Conservation (phyloP, 306 rosid genomes). For the Fragaria iinumae region DNA sequence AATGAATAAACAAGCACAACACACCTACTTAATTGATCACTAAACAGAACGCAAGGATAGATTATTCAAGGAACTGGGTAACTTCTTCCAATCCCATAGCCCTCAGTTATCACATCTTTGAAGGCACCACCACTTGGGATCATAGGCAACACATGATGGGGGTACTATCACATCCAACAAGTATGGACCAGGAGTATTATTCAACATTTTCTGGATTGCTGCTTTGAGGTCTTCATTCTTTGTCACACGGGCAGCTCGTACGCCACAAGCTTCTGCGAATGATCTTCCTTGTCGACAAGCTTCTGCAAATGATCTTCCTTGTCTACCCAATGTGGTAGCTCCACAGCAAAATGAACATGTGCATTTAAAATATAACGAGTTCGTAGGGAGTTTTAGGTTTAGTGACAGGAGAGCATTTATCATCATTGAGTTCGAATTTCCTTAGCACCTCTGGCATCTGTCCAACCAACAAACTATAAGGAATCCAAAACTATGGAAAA, state of each 20-base stretch:
- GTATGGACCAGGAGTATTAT: conserved; percentile 87
- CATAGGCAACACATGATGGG: conserved; percentile 94
- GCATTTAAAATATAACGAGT: neutral
- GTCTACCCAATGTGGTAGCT: neutral
- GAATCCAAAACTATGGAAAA: conserved; percentile 27
- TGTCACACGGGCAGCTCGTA: conserved; percentile 69
- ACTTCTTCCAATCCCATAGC: conserved; percentile 70
- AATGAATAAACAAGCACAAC: no score
- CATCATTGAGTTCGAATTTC: neutral
- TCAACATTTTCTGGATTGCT: conserved; percentile 81
- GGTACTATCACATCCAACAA: conserved; percentile 85
- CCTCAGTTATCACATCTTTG: conserved; percentile 84
- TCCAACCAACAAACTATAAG: neutral
- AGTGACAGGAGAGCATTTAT: neutral
- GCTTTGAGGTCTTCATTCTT: conserved; percentile 59
- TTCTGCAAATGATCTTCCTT: no score
- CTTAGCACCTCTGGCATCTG: neutral
- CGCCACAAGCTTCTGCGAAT: conserved; percentile 68
- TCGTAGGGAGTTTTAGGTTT: neutral
- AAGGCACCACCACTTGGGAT: conserved; percentile 83
- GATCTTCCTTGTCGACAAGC: no score
- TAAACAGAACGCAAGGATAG: no score
- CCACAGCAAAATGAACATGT: conserved; percentile 18
- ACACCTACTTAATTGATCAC: no score
- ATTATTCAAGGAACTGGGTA: conserved; percentile 30